A percentile compares a stretch with the other conserved stretches of the same genome.
Conservation (phyloP, 441 rosid species). For the Croton setiger region DNA sequence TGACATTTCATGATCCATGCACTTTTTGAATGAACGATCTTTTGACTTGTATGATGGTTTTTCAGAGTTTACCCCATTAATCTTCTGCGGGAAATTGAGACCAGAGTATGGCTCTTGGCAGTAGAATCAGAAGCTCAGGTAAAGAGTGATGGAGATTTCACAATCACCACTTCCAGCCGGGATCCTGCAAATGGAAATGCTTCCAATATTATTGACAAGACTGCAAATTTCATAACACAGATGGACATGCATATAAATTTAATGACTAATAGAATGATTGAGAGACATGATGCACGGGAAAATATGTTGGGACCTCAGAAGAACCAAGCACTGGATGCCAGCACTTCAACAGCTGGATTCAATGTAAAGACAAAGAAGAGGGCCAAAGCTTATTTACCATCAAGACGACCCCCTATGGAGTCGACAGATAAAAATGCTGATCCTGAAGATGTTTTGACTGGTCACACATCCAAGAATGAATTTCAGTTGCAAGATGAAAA, state of each 20-base stretch:
- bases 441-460: conserved; percentile 52
- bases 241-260: conserved; percentile 93
- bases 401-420: conserved; percentile 60
- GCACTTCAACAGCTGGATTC: conserved; percentile 44
- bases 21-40: conserved; percentile 5
- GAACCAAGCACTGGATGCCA: conserved; percentile 56
- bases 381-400: conserved; percentile 66
- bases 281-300: conserved; percentile 65
- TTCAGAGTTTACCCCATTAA: conserved; percentile 88
- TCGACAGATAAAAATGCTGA: conserved; percentile 53
- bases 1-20: conserved; percentile 12
- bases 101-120: conserved; percentile 97
- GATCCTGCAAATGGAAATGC: conserved; percentile 48
- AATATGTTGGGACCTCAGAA: conserved; percentile 43
- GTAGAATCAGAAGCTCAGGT: conserved; percentile 96
- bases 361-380: conserved; percentile 72
- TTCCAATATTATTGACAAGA: conserved; percentile 72
- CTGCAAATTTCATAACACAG: conserved; percentile 79
- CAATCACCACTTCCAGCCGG: conserved; percentile 38
- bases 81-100: conserved; percentile 96
- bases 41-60: conserved; percentile 31
- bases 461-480: conserved; percentile 50
- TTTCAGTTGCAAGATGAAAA: conserved; percentile 67
- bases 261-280: conserved; percentile 52
- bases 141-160: conserved; percentile 64